Percentiles rank a stretch among this genome's conserved stretches.
Evolutionary conservation across 805 yeast species (phyloP).

Genomic region (Phaffomyces thermotolerans): DNA sequence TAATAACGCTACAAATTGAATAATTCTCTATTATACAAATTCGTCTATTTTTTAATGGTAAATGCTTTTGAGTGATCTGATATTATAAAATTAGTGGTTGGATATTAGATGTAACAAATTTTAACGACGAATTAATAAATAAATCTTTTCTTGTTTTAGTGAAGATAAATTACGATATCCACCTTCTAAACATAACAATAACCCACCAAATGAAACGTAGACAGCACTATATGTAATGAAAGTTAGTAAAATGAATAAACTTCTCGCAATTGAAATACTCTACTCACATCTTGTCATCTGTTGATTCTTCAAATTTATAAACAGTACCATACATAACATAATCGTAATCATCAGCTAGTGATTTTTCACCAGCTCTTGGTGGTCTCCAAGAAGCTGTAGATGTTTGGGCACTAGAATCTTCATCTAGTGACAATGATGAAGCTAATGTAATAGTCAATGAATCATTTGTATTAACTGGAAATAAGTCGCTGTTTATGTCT

Average conservation of each 20-base stretch:
- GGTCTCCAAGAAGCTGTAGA: conserved; percentile 41
- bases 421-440: conserved; percentile 55
- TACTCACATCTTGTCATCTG: conserved; percentile 40
- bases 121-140: conserved; percentile 70
- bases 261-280: background rate
- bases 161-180: conserved; percentile 81
- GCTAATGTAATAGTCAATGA: conserved; percentile 83
- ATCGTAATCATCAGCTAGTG: conserved; percentile 94
- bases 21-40: background rate
- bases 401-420: conserved; percentile 36
- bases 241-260: conserved; percentile 2
- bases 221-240: conserved; percentile 45
- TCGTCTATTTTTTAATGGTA: too few species aligned
- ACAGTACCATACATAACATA: conserved; percentile 98
- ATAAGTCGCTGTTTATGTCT: conserved; percentile 86
- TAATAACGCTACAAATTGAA: too few species aligned
- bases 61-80: background rate
- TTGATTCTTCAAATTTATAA: conserved; percentile 89
- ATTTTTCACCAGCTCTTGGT: conserved; percentile 74
- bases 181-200: conserved; percentile 90
- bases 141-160: conserved; percentile 90
- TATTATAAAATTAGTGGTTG: background rate
- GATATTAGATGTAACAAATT: too few species aligned
- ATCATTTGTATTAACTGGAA: conserved; percentile 73
- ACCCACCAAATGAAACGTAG: conserved; percentile 92